Evolutionary conservation across 2,329 filamentous ascomycete species (phyloP), one percentile per base, ranked within the genome.

Genomic region (Fusarium sulawesiense): DNA sequence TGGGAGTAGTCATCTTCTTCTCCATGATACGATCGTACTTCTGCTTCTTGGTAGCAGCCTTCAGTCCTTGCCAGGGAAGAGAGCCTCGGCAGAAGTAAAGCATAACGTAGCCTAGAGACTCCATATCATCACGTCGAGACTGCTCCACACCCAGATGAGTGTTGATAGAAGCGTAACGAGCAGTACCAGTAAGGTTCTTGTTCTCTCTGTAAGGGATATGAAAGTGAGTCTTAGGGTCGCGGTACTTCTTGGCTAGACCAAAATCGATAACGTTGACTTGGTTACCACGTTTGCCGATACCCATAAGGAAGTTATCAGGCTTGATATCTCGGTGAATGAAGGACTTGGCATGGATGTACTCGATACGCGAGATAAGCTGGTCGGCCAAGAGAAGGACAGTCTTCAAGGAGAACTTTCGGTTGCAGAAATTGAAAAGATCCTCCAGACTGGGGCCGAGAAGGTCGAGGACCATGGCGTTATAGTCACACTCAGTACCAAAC

Each of bases 1-100:
- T 98, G 11, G 96, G 94, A 5, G 96, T 99, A 16, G 96, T 99
- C 96, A 98, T 98, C 93, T 99, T 99, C 91, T 99, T 99, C 88
- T 99, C 96, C 95, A 98, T 98, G 85, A 99, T 99, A 73, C 95
- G 91, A 84, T 99, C 96, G 80, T 99, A 98, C 87, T 99, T 99
- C 86, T 98, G 95, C 91, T 98, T 98, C 91, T 98, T 98, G 74
- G 94, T 98, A 76, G 95, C 95, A 85, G 95, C 95, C 89, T 98
- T 98, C 58, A 98, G 88, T 60, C 96, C 96, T 86, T 99, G 96
- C 96, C 96, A 99, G 68, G 96, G 96, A 61, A 99, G 93, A 71
- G 94, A 98, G 70, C 96, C 96, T 83, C 96, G 95, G 88, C 95
- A 98, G 87, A 99, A 99, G 88, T 99, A 99, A 70, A 99, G 92